These are phyloP conservation scores for Ogataea nitratoaversa DNA, from an alignment of 805 yeast species.

Conservation along the genomic window DNA sequence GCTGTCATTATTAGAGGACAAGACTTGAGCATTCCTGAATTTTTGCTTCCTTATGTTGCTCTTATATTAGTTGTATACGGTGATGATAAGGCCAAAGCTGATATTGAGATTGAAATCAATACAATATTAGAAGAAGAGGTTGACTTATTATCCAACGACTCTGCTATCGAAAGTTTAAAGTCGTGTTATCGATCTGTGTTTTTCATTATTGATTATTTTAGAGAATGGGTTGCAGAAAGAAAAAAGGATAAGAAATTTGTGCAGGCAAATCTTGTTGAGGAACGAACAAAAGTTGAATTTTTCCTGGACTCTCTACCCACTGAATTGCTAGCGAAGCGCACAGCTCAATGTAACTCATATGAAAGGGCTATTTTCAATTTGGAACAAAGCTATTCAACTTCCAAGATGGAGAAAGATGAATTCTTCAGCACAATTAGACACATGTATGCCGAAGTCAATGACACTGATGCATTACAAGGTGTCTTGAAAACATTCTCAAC, in stretches of 20 bases:
- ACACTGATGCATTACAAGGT: slow-evolving; percentile 87
- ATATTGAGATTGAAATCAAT: slow-evolving; percentile 56
- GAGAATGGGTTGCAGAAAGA: slow-evolving; percentile 60
- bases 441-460: slow-evolving; percentile 84
- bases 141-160: slow-evolving; percentile 43
- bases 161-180: slow-evolving; percentile 52
- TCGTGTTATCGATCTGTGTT: slow-evolving; percentile 71
- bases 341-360: slow-evolving; percentile 78
- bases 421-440: slow-evolving; percentile 56
- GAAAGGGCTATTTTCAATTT: slow-evolving; percentile 84
- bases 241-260: slow-evolving; percentile 27
- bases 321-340: slow-evolving; percentile 66
- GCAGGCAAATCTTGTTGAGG: slow-evolving; percentile 18
- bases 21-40: slow-evolving; percentile 64
- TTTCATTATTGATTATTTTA: slow-evolving; percentile 75
- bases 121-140: slow-evolving; percentile 49
- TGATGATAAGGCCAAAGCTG: slow-evolving; percentile 35
- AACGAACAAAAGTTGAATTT: slow-evolving; percentile 34
- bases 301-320: slow-evolving; percentile 60
- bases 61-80: slow-evolving; percentile 49
- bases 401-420: slow-evolving; percentile 33
- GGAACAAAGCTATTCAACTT: slow-evolving; percentile 64
- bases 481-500: slow-evolving; percentile 69
- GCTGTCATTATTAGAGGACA: slow-evolving; percentile 63
- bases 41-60: slow-evolving; percentile 72